Evolutionary conservation across 164 flowering plant species (phyloP), one percentile per base, ranked within the genome.

Genomic region (Tetrastigma voinierianum): DNA sequence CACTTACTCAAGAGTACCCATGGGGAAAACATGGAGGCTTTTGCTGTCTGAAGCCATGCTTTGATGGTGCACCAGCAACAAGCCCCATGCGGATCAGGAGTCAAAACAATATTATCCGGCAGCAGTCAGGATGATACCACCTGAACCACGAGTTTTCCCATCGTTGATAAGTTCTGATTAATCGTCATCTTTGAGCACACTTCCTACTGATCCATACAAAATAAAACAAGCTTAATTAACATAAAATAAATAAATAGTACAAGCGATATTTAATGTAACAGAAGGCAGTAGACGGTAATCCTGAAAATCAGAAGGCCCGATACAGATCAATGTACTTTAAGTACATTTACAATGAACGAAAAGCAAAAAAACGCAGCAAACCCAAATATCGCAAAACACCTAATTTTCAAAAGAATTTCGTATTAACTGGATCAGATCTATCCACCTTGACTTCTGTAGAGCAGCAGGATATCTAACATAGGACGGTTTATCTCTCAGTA

Each of bases 101-200:
- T 95, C 58, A 95, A 71, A 9, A 87, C 73, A 53, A 95, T 92
- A 83, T 90, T 92, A 51, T 90, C 97, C 10, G 97, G 93, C 15
- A 43, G 89, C 91, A 13, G 80, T 89, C 46, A 95, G 70, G 32
- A 95, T 84, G 70, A 94, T 88, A 84, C 89, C 60, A 97, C 97
- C 40, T 87, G 91, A 67, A 95, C 97, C 72, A 91, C 84, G n/a
- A 94, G 87, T 80, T 84, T 86, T 32, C 92, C 96, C 25, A n/a
- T 94, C 86, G 65, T 74, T 81, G 76, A 94, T 63, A 3, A 83
- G 62, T 78, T 83, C 1, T 96, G 87, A 11, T 87, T 87, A 47
- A 94, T 84, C 66, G 98, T 94, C 98, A 94, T 94, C 66, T 75
- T 86, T 44, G 59, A 62, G 45, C 69, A 10, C 63, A n/a, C 54